Conservation (phyloP, 1,284 basidiomycete genomes). For the Athelia sp. region DNA sequence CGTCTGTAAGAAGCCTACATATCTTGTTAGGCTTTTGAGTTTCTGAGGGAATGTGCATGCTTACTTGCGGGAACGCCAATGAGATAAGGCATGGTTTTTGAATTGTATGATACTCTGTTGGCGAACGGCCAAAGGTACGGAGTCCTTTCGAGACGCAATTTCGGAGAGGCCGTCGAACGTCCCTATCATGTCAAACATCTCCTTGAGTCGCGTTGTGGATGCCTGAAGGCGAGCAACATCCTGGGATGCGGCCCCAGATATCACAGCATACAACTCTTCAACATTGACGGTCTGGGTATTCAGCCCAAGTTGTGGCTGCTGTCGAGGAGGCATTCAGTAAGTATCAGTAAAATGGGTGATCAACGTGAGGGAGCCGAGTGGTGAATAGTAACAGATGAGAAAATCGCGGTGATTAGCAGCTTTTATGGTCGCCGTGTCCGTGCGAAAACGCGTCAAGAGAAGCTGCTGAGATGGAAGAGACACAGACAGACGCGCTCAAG, state of each 20-base stretch:
- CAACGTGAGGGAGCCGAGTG: not conserved
- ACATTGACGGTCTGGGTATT: slow-evolving; percentile 40
- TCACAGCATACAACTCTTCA: slow-evolving; percentile 59
- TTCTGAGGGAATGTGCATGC: slow-evolving; percentile 9
- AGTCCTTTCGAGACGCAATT: slow-evolving; percentile 52
- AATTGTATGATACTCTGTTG: slow-evolving; percentile 79
- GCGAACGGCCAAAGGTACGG: slow-evolving; percentile 57
- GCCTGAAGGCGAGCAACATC: slow-evolving; percentile 52
- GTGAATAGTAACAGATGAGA: not conserved
- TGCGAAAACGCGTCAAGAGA: too few relatives aligned
- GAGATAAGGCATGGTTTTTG: slow-evolving; percentile 63
- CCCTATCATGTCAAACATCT: slow-evolving; percentile 61
- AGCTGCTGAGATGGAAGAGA: too few relatives aligned
- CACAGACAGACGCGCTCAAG: too few relatives aligned
- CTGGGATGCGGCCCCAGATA: slow-evolving; percentile 67
- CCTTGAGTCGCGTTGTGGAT: slow-evolving; percentile 59
- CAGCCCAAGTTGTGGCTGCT: slow-evolving; percentile 13
- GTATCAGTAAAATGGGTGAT: not conserved
- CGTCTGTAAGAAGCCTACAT: slow-evolving; percentile 59
- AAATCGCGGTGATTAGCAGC: not conserved
- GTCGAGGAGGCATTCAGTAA: not conserved
- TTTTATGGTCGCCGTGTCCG: not conserved
- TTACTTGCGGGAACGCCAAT: slow-evolving; percentile 73
- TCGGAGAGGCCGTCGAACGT: slow-evolving; percentile 66
- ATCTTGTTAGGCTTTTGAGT: slow-evolving; percentile 1